These are phyloP conservation scores for Yamadazyma sp. DNA, from an alignment of 1,139 yeast genomes.

Conservation along the genomic window DNA sequence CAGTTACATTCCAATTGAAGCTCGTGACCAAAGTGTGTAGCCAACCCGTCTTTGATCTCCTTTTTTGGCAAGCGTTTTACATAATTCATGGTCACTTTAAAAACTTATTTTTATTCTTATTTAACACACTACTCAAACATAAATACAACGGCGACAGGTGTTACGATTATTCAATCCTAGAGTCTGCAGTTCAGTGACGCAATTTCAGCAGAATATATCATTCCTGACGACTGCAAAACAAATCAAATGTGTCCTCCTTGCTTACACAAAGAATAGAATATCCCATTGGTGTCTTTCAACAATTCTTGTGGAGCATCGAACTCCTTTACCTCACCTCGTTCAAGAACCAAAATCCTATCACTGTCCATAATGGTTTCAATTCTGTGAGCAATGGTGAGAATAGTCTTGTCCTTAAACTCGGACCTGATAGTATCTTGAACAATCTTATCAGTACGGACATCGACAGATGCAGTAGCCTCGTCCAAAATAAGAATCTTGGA, in stretches of 20 bases:
- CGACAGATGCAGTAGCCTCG: constrained; percentile 42
- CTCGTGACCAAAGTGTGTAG: constrained; percentile 54
- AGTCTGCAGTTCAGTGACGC: too few species aligned
- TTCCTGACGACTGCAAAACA: too few species aligned
- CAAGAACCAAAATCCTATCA: constrained; percentile 34
- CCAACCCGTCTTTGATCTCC: constrained; percentile 65
- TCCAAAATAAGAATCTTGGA: constrained; percentile 34
- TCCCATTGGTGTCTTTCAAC: constrained; percentile 8
- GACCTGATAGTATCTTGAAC: constrained; percentile 35
- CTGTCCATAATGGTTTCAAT: constrained; percentile 37
- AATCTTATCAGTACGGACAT: constrained; percentile 36
- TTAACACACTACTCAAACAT: too few species aligned
- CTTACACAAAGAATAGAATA: constrained; percentile 5
- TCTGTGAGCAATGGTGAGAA: constrained; percentile 39
- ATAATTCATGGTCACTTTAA: too few species aligned
- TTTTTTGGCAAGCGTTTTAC: too few species aligned
- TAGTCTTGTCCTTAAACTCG: constrained; percentile 34
- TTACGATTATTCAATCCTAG: too few species aligned
- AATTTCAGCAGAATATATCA: too few species aligned
- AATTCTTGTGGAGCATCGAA: constrained; percentile 29
- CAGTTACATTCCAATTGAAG: constrained; percentile 70
- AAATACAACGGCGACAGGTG: too few species aligned
- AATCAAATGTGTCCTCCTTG: constrained; percentile 3
- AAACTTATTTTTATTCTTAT: too few species aligned
- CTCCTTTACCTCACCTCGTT: constrained; percentile 32